Base-by-base conservation (phyloP, 371 early-diverging fungal species). In the Encephalitozoon cuniculi region DNA sequence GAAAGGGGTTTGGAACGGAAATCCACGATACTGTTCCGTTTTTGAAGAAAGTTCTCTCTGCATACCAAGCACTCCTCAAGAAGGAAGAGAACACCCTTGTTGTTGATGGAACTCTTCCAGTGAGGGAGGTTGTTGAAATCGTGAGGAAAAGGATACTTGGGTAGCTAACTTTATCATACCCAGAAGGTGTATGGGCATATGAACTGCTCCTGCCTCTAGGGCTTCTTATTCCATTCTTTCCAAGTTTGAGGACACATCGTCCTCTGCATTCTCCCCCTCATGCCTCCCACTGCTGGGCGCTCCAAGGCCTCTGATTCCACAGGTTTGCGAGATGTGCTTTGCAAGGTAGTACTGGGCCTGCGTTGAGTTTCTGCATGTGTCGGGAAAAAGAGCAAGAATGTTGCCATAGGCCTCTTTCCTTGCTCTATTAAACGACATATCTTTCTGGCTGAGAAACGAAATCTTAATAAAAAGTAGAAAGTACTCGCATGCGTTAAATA, bases 1-100 rank as follows among this genome's bases (percentile, higher is more conserved):
- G 97, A 32, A 89, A 87, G 6, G 94, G 90, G 2, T 99, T 89
- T 87, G 99, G 99, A 15, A 88, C 88, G 8, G 97, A 99, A 82
- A 83, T 93, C 1, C 95, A 95, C 80, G 97, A 98, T 85, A 89
- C 88, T 70, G 78, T 86, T 15, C 91, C 90, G n/a, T 86, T 95
- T 52, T 94, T 94, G 81, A 82, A 85, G 39, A 88, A 87, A 64
- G 92, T 93, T 5, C 86, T 81, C 55, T 15, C 30, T 9, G 51
- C 32, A n/a, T 83, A 83, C 64, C 74, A 75, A 51, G 23, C 49
- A 6, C 39, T 69, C 3, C 53, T 83, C 34, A 59, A 59, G 23
- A 63, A 64, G 18, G 64, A 73, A 71, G 44, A 70, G 46, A 64
- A 41, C 12, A 34, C 75, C 18, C 37, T 59, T 30, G 49, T 70